phyloP scores from a whole-genome alignment of 768 basidiomycete species.

The Boletus pseudopeckii region DNA sequence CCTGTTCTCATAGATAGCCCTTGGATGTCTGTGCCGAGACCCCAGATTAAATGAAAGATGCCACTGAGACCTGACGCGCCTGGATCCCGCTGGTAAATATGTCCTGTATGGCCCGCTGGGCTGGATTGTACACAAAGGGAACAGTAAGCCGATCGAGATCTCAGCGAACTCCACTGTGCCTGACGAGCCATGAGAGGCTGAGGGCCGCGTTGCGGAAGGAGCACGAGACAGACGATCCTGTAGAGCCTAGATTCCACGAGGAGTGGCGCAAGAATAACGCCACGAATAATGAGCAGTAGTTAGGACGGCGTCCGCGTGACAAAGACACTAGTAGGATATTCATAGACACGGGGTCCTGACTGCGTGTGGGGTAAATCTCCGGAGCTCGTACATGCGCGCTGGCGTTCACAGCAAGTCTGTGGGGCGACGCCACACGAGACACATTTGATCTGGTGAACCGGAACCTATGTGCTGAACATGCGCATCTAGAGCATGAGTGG shows the following conservation, averaged over 20 bases:
- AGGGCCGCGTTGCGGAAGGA: slow-evolving; percentile 11
- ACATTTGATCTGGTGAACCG: not conserved
- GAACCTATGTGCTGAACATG: slow-evolving; percentile 5
- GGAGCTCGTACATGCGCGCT: not conserved
- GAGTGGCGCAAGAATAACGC: slow-evolving; percentile 10
- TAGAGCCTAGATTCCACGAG: slow-evolving; percentile 12
- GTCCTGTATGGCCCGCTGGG: not conserved
- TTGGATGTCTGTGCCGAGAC: slow-evolving; percentile 7
- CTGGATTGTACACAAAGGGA: slow-evolving; percentile 1
- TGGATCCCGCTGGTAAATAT: slow-evolving; percentile 1
- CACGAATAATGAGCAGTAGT: slow-evolving; percentile 1
- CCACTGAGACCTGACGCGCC: slow-evolving; percentile 5
- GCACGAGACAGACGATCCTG: slow-evolving; percentile 5
- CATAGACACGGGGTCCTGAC: not conserved
- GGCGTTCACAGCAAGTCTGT: not conserved
- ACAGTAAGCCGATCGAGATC: slow-evolving; percentile 16
- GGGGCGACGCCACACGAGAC: slow-evolving; percentile 1
- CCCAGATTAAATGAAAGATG: slow-evolving; percentile 11
- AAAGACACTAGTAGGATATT: not conserved
- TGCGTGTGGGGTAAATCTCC: slow-evolving; percentile 20
- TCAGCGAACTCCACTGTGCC: slow-evolving; percentile 21
- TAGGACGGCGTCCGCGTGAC: not conserved
- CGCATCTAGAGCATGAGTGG: slow-evolving; percentile 5
- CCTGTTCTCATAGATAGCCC: slow-evolving; percentile 1
- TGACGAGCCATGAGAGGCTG: slow-evolving; percentile 4